Conservation (phyloP, 176 grass and related monocot genomes). For the Otatea glauca region DNA sequence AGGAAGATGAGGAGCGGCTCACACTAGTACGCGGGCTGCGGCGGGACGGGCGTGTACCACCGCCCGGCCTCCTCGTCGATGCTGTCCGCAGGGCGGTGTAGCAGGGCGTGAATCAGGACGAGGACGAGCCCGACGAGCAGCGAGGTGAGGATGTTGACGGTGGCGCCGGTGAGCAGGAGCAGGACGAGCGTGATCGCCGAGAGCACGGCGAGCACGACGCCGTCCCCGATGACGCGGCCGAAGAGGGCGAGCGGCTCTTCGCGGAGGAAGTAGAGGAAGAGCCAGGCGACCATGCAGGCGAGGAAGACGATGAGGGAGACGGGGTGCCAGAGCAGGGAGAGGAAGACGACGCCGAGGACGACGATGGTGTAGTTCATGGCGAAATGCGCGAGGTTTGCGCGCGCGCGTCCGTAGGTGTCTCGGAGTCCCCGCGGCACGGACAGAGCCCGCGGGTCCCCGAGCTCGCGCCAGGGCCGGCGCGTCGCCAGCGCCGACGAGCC, state of each 20-base stretch:
- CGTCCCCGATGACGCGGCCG: constrained; percentile 55
- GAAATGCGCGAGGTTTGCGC: constrained; percentile 74
- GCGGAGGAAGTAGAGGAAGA: constrained; percentile 90
- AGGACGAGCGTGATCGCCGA: constrained; percentile 57
- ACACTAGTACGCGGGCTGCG: constrained; percentile 31
- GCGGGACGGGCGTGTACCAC: constrained; percentile 58
- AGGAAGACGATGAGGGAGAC: constrained; percentile 89
- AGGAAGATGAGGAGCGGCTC: neutral
- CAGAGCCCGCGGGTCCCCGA: constrained; percentile 51
- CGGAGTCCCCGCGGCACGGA: constrained; percentile 56
- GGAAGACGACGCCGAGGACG: constrained; percentile 66
- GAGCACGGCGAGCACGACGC: constrained; percentile 51
- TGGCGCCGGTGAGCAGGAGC: constrained; percentile 76
- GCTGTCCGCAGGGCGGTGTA: constrained; percentile 57
- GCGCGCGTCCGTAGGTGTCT: constrained; percentile 58
- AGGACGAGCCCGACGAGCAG: constrained; percentile 60
- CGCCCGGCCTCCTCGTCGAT: constrained; percentile 60
- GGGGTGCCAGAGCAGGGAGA: constrained; percentile 79
- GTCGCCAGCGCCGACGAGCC: constrained; percentile 56
- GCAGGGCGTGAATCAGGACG: constrained; percentile 56
- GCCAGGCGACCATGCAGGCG: constrained; percentile 67
- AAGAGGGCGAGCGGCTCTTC: constrained; percentile 54
- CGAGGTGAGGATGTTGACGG: constrained; percentile 61
- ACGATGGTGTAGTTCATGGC: constrained; percentile 81
- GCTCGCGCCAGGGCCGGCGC: constrained; percentile 73